Evolutionary conservation across 2,329 filamentous ascomycete genomes (phyloP).

Genomic region (Ceratocystis ficicola): DNA sequence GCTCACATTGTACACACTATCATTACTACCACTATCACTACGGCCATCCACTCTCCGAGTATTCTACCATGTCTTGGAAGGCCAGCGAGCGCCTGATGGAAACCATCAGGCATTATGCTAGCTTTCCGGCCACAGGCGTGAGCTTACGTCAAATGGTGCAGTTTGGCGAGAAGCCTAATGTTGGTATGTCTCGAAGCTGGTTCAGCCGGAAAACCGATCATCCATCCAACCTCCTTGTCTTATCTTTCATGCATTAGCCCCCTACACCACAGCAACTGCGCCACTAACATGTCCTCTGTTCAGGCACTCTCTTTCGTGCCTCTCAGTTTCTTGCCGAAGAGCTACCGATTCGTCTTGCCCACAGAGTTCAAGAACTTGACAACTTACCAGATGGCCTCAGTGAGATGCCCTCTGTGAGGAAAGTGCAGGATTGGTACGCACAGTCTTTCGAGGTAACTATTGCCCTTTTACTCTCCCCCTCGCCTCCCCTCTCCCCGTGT

Average conservation of each 20-base stretch:
- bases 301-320: slow-evolving; percentile 89
- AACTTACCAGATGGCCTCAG: slow-evolving; percentile 89
- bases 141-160: slow-evolving; percentile 98
- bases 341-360: slow-evolving; percentile 88
- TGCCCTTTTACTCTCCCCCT: background rate
- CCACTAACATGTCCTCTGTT: slow-evolving; percentile 9
- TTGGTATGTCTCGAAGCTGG: slow-evolving; percentile 45
- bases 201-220: background rate
- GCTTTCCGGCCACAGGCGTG: slow-evolving; percentile 90
- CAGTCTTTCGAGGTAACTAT: slow-evolving; percentile 88
- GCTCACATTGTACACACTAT: background rate
- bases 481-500: background rate
- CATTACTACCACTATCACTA: too few relatives aligned
- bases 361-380: slow-evolving; percentile 87
- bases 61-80: slow-evolving; percentile 76
- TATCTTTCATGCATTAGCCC: background rate
- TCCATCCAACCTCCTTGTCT: slow-evolving; percentile 1
- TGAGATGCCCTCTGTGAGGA: slow-evolving; percentile 93
- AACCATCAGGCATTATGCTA: slow-evolving; percentile 93
- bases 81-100: slow-evolving; percentile 83
- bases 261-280: background rate
- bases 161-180: slow-evolving; percentile 88
- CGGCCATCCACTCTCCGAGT: slow-evolving; percentile 7
- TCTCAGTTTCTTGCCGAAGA: slow-evolving; percentile 98
- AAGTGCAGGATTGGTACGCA: slow-evolving; percentile 95